Conservation (phyloP, 228 moss, liverwort and hornwort species). For the Sphagnum magellanicum region DNA sequence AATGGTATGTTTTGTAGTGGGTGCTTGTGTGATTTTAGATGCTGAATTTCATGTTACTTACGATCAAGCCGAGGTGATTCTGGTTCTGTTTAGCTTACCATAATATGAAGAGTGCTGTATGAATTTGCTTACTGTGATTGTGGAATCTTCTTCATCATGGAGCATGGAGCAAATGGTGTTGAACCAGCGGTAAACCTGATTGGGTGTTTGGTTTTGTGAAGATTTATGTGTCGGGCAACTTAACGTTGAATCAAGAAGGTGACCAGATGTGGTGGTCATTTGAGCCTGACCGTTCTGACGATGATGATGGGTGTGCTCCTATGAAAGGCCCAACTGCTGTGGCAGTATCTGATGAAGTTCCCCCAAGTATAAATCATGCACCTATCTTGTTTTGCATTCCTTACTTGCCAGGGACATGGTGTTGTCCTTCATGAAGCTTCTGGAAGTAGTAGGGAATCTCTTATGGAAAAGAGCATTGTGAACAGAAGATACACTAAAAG, state of each 20-base stretch:
- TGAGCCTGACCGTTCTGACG: constrained; percentile 28
- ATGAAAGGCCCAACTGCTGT: constrained; percentile 58
- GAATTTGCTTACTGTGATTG: neutral
- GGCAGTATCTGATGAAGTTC: constrained; percentile 86
- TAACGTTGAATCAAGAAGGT: constrained; percentile 67
- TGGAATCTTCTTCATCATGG: neutral
- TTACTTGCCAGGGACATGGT: neutral
- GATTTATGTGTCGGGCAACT: constrained; percentile 56
- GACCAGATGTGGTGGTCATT: constrained; percentile 89
- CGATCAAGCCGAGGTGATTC: neutral
- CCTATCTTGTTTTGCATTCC: neutral
- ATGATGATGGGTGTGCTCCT: constrained; percentile 39
- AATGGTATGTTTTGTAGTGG: too few species aligned
- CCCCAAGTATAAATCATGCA: constrained; percentile 52
- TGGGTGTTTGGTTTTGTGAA: constrained; percentile 3
- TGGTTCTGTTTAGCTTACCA: too few species aligned
- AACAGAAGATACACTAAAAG: neutral
- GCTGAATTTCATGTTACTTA: neutral
- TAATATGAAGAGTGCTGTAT: too few species aligned
- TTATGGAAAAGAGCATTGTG: neutral
- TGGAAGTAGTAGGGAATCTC: neutral
- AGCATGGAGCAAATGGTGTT: neutral
- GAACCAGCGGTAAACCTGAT: neutral
- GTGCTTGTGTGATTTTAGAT: neutral
- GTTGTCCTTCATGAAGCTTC: neutral